A percentile compares a stretch with the other conserved stretches of the same genome.
These are phyloP conservation scores for Colletotrichum cordylinicola DNA, from an alignment of 2,329 filamentous ascomycete species.

Conservation along the genomic window DNA sequence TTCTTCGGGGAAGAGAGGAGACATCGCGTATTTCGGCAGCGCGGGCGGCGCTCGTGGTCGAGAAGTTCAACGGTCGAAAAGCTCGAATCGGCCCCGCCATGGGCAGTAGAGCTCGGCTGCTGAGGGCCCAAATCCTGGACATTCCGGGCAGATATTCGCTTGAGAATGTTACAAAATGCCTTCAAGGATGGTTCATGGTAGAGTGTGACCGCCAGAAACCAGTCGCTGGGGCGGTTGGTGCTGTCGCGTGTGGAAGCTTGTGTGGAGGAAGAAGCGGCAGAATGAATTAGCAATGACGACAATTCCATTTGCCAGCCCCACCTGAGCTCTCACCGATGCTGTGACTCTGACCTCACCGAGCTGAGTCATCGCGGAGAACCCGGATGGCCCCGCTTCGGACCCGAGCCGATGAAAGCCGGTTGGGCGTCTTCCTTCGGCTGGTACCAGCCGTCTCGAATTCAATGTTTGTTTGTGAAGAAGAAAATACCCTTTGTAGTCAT, in stretches of 20 bases:
- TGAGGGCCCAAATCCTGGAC: background rate
- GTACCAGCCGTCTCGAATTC: too few species aligned
- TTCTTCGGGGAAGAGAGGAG: constrained; percentile 56
- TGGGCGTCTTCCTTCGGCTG: too few species aligned
- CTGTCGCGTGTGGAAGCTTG: background rate
- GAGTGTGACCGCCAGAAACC: background rate
- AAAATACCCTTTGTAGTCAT: too few species aligned
- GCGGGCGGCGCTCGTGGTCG: constrained; percentile 31
- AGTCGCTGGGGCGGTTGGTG: background rate
- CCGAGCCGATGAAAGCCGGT: background rate
- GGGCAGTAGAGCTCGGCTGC: background rate
- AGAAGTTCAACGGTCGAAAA: background rate
- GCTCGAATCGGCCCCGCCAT: background rate
- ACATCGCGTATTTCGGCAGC: constrained; percentile 55
- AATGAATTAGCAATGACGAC: constrained; percentile 19
- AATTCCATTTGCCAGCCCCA: constrained; percentile 5
- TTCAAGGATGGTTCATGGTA: background rate
- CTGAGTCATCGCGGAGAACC: background rate
- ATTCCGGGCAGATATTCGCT: background rate
- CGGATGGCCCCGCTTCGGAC: background rate
- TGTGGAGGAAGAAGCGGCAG: background rate
- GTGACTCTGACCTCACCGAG: background rate
- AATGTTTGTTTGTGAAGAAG: too few species aligned
- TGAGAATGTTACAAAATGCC: fast-evolving
- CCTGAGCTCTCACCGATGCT: background rate